These are phyloP conservation scores for Jackrogersella multiformis DNA, from an alignment of 495 filamentous ascomycete species.

Conservation along the genomic window DNA sequence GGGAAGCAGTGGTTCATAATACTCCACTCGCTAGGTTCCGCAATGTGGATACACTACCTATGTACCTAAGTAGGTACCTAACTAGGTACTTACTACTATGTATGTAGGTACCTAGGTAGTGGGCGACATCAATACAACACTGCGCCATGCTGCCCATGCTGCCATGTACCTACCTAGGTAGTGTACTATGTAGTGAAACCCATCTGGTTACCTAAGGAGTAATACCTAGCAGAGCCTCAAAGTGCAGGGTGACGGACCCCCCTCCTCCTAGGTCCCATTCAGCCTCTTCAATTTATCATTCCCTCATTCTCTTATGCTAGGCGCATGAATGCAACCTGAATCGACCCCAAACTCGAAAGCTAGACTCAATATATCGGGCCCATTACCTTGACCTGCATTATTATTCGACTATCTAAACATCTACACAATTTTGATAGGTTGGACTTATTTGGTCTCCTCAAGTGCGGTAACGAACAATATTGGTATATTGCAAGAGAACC, in stretches of 20 bases:
- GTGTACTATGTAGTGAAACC: no score
- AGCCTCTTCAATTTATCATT: background rate
- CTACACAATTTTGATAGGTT: background rate
- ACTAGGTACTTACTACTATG: no score
- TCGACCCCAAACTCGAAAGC: background rate
- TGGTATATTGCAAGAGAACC: background rate
- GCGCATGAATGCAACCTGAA: background rate
- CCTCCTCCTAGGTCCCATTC: background rate
- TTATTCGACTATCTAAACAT: background rate
- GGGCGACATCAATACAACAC: no score
- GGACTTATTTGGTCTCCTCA: background rate
- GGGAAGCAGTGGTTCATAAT: no score
- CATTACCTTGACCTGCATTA: background rate
- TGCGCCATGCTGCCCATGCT: no score
- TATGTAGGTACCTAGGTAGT: no score
- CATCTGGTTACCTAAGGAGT: no score
- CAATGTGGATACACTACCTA: no score
- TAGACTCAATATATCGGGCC: background rate
- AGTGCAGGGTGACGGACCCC: background rate
- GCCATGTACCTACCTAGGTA: no score
- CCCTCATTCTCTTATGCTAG: background rate
- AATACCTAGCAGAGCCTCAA: no score
- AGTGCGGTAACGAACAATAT: background rate
- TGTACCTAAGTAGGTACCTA: background rate
- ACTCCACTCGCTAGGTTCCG: no score